Conservation (phyloP, 208 protist genomes). For the Zelonia costaricensis region DNA sequence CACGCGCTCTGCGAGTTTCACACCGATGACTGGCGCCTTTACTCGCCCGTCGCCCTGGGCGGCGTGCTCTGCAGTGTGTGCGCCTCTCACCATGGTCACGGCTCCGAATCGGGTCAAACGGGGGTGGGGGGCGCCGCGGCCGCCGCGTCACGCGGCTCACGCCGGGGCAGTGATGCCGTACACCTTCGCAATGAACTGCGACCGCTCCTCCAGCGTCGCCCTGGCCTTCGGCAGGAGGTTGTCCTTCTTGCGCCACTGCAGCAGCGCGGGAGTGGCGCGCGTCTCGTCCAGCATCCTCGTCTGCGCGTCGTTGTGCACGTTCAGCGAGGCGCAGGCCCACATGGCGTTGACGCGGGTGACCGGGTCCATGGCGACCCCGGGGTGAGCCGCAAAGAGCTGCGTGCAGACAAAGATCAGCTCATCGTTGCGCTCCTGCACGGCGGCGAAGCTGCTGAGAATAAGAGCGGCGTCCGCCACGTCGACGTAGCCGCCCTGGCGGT, state of each 20-base stretch:
- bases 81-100: too few relatives aligned
- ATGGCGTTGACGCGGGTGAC: slow-evolving; percentile 58
- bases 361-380: slow-evolving; percentile 37
- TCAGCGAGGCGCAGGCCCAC: slow-evolving; percentile 77
- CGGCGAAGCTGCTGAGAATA: slow-evolving; percentile 84
- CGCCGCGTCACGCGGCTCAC: background rate
- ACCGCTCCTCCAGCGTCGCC: slow-evolving; percentile 43
- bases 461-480: slow-evolving; percentile 62
- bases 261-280: slow-evolving; percentile 33
- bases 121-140: too few relatives aligned
- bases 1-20: too few relatives aligned
- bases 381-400: slow-evolving; percentile 56
- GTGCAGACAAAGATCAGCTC: slow-evolving; percentile 80
- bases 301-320: slow-evolving; percentile 83
- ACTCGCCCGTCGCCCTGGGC: too few relatives aligned
- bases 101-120: too few relatives aligned
- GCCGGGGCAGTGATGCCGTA: slow-evolving; percentile 35
- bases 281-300: slow-evolving; percentile 56
- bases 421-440: slow-evolving; percentile 86
- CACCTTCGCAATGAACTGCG: slow-evolving; percentile 28
- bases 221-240: slow-evolving; percentile 17
- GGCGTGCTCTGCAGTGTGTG: too few relatives aligned
- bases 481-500: slow-evolving; percentile 62
- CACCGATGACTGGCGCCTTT: too few relatives aligned
- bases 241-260: slow-evolving; percentile 8